Evolutionary conservation across 441 rosid species (phyloP).

Genomic region (Kokia cookei): DNA sequence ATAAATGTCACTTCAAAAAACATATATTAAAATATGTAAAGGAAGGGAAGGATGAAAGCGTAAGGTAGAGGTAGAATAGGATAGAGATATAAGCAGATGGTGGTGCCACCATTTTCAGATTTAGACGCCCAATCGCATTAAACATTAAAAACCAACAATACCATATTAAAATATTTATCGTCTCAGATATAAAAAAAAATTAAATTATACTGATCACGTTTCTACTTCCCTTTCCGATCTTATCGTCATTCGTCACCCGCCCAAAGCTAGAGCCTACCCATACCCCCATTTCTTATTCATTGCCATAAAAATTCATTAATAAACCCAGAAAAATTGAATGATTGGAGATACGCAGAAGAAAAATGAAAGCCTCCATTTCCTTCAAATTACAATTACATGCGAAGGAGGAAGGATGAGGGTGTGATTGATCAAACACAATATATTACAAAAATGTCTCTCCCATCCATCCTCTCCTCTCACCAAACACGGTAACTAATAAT

Average conservation of each 20-base stretch:
- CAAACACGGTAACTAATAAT: no score
- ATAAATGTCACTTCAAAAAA: no score
- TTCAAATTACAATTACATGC: constrained; percentile 20
- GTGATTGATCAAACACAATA: background rate
- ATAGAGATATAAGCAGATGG: background rate
- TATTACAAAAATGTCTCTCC: background rate
- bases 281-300: no score
- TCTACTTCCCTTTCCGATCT: background rate
- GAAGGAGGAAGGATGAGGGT: background rate
- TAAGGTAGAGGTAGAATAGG: background rate
- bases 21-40: no score
- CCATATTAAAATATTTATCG: no score
- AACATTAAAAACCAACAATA: background rate
- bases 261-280: no score
- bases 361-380: constrained; percentile 4
- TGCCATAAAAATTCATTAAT: no score
- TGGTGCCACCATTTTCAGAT: background rate
- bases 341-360: no score
- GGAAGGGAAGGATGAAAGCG: background rate
- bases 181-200: no score
- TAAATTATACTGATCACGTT: no score
- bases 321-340: no score
- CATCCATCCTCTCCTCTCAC: background rate
- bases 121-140: background rate
- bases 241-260: background rate